Evolutionary conservation across 805 yeast genomes (phyloP).

Genomic region (Suhomyces kilbournensis): DNA sequence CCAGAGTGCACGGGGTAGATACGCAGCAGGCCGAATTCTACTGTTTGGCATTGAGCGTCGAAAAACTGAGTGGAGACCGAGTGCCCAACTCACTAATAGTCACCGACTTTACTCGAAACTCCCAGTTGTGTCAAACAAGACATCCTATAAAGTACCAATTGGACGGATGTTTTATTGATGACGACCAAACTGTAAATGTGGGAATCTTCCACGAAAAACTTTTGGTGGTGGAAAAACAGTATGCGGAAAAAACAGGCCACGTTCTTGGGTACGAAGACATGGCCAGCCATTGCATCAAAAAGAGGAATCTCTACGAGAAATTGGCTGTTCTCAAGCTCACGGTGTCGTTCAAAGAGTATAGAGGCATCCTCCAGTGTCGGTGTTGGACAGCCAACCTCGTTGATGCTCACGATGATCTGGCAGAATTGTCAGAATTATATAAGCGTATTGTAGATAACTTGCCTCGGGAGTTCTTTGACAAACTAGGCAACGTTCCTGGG

Average conservation of each 20-base stretch:
- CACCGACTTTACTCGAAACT: background rate
- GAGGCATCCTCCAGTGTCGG: constrained; percentile 12
- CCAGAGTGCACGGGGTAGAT: background rate
- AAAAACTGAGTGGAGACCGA: background rate
- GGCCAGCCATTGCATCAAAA: background rate
- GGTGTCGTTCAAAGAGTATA: constrained; percentile 10
- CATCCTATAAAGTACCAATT: background rate
- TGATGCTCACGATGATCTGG: background rate
- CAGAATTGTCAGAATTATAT: background rate
- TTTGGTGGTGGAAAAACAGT: background rate
- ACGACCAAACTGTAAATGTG: constrained; percentile 1
- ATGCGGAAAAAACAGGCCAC: background rate
- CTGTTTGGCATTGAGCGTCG: background rate
- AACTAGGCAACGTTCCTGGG: background rate
- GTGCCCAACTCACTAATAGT: background rate
- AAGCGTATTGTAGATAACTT: background rate
- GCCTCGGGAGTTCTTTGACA: constrained; percentile 2
- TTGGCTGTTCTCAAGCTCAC: constrained; percentile 5
- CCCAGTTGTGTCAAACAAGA: background rate
- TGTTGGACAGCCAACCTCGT: background rate
- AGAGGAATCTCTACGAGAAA: background rate
- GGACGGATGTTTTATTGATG: background rate
- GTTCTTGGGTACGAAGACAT: background rate
- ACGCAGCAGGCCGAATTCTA: background rate
- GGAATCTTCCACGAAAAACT: background rate